Conservation (phyloP, 192 early-diverging fungal genomes). For the Chytriomyces hyalinus region DNA sequence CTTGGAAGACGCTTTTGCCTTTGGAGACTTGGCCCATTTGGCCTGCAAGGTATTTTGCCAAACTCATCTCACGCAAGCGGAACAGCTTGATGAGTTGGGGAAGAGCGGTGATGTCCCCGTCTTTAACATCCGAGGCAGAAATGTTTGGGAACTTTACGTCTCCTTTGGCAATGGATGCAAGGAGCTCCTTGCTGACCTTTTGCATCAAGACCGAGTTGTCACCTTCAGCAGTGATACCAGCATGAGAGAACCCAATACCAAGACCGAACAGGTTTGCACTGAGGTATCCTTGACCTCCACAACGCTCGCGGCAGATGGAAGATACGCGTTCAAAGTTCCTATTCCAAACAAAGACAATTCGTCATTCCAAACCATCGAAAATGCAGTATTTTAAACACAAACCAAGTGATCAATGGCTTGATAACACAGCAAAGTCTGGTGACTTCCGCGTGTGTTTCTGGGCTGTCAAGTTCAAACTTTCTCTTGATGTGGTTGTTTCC, state of each 20-base stretch:
- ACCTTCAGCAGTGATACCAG: slow-evolving; percentile 81
- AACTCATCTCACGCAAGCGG: slow-evolving; percentile 37
- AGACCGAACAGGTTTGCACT: slow-evolving; percentile 67
- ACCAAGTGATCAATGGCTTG: slow-evolving; percentile 51
- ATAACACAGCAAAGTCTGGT: slow-evolving; percentile 77
- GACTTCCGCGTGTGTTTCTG: slow-evolving; percentile 62
- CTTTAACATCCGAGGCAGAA: slow-evolving; percentile 44
- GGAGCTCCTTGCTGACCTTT: slow-evolving; percentile 78
- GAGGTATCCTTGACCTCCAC: slow-evolving; percentile 75
- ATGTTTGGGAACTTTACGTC: slow-evolving; percentile 47
- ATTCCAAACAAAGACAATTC: background rate
- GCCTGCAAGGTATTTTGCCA: slow-evolving; percentile 43
- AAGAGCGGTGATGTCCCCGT: slow-evolving; percentile 58
- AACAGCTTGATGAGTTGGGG: slow-evolving; percentile 53
- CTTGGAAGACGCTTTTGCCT: slow-evolving; percentile 66
- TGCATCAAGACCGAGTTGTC: slow-evolving; percentile 79
- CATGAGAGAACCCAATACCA: slow-evolving; percentile 74
- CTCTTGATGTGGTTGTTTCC: slow-evolving; percentile 79
- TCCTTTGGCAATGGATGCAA: slow-evolving; percentile 59
- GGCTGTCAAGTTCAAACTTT: slow-evolving; percentile 57
- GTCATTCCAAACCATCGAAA: background rate
- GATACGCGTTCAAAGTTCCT: slow-evolving; percentile 74
- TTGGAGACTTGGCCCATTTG: slow-evolving; percentile 50
- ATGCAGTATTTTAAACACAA: background rate
- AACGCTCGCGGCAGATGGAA: slow-evolving; percentile 73